Percentiles rank a stretch among this genome's conserved stretches.
phyloP scores from a whole-genome alignment of 1,284 basidiomycete species.

The Ganoderma multipileum region DNA sequence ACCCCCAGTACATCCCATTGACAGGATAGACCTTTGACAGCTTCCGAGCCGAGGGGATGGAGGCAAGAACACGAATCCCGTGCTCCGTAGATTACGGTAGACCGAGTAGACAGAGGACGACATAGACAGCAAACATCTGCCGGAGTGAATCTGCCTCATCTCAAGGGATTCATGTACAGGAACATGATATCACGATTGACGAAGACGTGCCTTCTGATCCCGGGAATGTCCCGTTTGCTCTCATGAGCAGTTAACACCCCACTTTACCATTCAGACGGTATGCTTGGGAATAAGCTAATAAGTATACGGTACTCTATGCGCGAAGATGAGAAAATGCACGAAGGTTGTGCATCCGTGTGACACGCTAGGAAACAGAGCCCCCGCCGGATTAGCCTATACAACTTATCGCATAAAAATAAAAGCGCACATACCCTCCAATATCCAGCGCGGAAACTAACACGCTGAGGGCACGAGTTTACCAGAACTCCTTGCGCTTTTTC shows the following conservation, averaged over 20 bases:
- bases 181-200: not conserved
- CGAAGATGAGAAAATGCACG: not conserved
- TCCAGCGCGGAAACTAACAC: not conserved
- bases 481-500: constrained; percentile 45
- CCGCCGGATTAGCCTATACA: not conserved
- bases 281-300: not conserved
- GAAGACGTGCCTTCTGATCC: not conserved
- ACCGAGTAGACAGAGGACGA: too few relatives aligned
- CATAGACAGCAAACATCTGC: too few relatives aligned
- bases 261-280: not conserved
- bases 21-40: too few relatives aligned
- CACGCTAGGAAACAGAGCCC: not conserved
- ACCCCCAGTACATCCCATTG: too few relatives aligned
- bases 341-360: not conserved
- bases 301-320: not conserved
- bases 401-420: not conserved
- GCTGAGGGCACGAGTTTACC: constrained; percentile 35
- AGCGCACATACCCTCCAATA: not conserved
- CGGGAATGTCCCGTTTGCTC: not conserved
- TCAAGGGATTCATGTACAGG: not conserved
- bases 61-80: too few relatives aligned
- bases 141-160: not conserved
- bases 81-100: too few relatives aligned
- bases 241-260: not conserved
- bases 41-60: too few relatives aligned